These are phyloP conservation scores for Cercophora scortea DNA, from an alignment of 495 filamentous ascomycete species.

Conservation along the genomic window DNA sequence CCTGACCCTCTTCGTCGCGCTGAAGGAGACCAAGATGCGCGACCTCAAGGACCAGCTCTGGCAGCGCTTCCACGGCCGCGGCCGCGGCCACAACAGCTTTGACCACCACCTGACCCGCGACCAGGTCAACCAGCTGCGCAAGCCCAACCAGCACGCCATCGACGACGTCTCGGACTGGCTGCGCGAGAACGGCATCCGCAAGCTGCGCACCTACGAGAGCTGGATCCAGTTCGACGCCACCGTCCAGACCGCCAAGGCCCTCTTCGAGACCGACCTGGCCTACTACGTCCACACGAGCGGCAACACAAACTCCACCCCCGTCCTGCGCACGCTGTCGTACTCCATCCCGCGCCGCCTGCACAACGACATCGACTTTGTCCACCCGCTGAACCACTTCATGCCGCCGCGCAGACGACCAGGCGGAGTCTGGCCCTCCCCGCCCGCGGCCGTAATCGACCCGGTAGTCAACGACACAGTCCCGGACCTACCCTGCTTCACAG, in stretches of 20 bases:
- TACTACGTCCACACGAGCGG: conserved; percentile 24
- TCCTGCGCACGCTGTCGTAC: conserved; percentile 34
- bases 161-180: conserved; percentile 29
- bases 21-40: conserved; percentile 28
- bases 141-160: conserved; percentile 11
- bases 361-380: conserved; percentile 32
- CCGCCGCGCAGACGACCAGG: conserved; percentile 15
- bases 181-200: conserved; percentile 17
- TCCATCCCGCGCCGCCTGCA: conserved; percentile 37
- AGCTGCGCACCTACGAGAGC: conserved; percentile 18
- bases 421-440: not conserved
- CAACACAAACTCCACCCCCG: conserved; percentile 4
- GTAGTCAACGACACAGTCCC: conserved; percentile 10
- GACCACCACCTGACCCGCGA: conserved; percentile 24
- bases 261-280: conserved; percentile 30
- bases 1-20: conserved; percentile 24
- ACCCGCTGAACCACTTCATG: conserved; percentile 36
- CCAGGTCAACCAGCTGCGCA: conserved; percentile 21
- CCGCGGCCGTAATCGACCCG: conserved; percentile 10
- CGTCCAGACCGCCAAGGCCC: conserved; percentile 21
- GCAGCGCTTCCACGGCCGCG: conserved; percentile 3
- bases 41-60: conserved; percentile 25
- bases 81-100: conserved; percentile 5
- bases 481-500: conserved; percentile 22
- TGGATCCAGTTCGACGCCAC: conserved; percentile 27